Conservation (phyloP, 345 rosid genomes). For the Gossypium bickii region DNA sequence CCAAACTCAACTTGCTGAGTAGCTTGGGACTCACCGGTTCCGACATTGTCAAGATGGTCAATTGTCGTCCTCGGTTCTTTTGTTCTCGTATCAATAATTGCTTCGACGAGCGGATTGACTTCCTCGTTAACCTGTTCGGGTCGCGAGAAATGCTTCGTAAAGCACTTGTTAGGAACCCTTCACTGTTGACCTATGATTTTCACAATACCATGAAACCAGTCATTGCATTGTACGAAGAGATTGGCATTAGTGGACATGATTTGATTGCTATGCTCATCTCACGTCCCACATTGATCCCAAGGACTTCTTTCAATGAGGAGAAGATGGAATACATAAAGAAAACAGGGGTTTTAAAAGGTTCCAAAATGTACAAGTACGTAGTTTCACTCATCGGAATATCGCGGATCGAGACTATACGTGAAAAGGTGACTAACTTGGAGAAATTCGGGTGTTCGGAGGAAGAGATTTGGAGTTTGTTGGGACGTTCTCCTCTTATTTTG, state of each 20-base stretch:
- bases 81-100: slow-evolving; percentile 46
- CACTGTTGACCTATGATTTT: slow-evolving; percentile 66
- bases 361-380: slow-evolving; percentile 74
- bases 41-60: slow-evolving; percentile 74
- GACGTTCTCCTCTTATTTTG: slow-evolving; percentile 51
- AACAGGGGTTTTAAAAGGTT: slow-evolving; percentile 43
- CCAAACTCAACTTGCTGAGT: slow-evolving; percentile 49
- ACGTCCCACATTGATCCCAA: slow-evolving; percentile 68
- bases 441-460: slow-evolving; percentile 73
- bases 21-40: slow-evolving; percentile 50
- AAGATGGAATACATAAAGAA: slow-evolving; percentile 58
- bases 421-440: slow-evolving; percentile 63
- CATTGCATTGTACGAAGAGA: slow-evolving; percentile 46
- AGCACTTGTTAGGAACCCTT: slow-evolving; percentile 72
- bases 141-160: slow-evolving; percentile 52
- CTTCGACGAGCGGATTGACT: slow-evolving; percentile 65
- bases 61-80: slow-evolving; percentile 74
- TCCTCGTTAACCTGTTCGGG: slow-evolving; percentile 46
- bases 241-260: slow-evolving; percentile 49
- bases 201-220: slow-evolving; percentile 48
- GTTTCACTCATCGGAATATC: slow-evolving; percentile 63
- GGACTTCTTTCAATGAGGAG: slow-evolving; percentile 53
- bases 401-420: slow-evolving; percentile 55
- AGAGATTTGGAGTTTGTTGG: slow-evolving; percentile 53
- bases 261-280: slow-evolving; percentile 57